These are phyloP conservation scores for Fusarium nodosum DNA, from an alignment of 2,329 filamentous ascomycete genomes.

Conservation along the genomic window DNA sequence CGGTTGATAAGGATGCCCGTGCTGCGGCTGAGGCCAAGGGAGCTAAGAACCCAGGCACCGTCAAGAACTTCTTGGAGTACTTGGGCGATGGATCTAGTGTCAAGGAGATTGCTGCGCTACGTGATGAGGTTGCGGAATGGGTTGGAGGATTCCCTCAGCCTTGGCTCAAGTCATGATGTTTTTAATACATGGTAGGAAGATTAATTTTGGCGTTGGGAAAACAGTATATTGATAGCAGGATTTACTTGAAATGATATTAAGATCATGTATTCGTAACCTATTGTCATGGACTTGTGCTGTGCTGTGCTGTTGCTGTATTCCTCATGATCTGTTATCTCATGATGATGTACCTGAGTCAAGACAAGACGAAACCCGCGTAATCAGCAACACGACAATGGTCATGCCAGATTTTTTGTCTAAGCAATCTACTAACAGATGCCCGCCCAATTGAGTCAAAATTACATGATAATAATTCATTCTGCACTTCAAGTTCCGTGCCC, in stretches of 20 bases:
- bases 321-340: conserved; percentile 15
- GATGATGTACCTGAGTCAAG: conserved; percentile 1
- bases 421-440: not conserved
- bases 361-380: conserved; percentile 2
- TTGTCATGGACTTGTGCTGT: not conserved
- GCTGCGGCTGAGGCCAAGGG: conserved; percentile 74
- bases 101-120: conserved; percentile 75
- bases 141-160: conserved; percentile 63
- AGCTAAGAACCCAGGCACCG: conserved; percentile 72
- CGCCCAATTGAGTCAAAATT: conserved; percentile 21
- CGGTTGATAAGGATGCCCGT: conserved; percentile 77
- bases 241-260: conserved; percentile 1
- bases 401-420: not conserved
- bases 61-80: conserved; percentile 75
- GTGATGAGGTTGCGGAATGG: conserved; percentile 78
- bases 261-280: not conserved
- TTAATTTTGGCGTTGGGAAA: conserved; percentile 32
- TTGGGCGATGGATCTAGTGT: conserved; percentile 75
- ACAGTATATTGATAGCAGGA: conserved; percentile 13
- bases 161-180: conserved; percentile 47
- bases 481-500: conserved; percentile 26
- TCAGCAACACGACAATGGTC: not conserved
- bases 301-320: not conserved
- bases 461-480: conserved; percentile 20
- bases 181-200: conserved; percentile 20